These are phyloP conservation scores for Tulasnella sp. DNA, from an alignment of 768 basidiomycete species.

Conservation along the genomic window DNA sequence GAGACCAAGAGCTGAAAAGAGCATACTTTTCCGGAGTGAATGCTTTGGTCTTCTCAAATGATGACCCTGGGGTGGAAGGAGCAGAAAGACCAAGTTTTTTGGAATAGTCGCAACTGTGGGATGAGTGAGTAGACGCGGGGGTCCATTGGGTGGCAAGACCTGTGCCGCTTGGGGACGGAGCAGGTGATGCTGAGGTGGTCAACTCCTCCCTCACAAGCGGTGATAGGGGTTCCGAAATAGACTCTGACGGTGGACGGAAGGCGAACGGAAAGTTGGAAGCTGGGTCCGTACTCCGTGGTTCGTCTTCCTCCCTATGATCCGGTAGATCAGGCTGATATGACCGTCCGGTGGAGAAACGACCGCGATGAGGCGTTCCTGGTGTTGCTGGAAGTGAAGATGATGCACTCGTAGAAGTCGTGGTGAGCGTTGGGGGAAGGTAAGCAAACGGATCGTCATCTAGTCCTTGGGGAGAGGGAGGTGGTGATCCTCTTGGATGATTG, in stretches of 20 bases:
- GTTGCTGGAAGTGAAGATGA: not conserved
- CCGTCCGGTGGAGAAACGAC: not conserved
- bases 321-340: not conserved
- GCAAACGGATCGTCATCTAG: not conserved
- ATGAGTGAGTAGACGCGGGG: not conserved
- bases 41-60: not conserved
- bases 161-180: not conserved
- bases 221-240: not conserved
- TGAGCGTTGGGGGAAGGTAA: not conserved
- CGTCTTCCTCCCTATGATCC: not conserved
- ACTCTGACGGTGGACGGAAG: not conserved
- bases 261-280: not conserved
- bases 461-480: not conserved
- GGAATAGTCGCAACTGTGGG: not conserved
- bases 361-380: not conserved
- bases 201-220: not conserved
- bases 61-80: not conserved
- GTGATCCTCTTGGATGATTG: not conserved
- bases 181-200: not conserved
- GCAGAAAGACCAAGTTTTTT: not conserved
- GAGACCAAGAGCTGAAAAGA: not conserved
- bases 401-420: not conserved
- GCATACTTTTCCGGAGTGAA: constrained; percentile 11
- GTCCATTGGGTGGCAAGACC: not conserved
- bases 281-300: not conserved